Conservation (phyloP, 1,284 basidiomycete genomes). For the Veloboletus limbatus region DNA sequence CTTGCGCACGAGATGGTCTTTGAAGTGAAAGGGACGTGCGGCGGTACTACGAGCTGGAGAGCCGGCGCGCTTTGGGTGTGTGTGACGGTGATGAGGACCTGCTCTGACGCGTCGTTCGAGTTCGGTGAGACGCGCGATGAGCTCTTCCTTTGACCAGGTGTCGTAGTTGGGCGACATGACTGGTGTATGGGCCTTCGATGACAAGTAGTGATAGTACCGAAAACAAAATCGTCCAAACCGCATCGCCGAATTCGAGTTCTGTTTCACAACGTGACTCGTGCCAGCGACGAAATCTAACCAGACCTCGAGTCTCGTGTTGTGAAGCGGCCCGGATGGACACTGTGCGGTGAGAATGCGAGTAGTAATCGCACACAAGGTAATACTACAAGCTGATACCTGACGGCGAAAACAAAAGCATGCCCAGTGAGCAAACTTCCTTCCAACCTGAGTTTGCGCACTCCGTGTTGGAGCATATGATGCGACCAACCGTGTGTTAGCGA, state of each 20-base stretch:
- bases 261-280: no score
- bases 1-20: constrained; percentile 74
- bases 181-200: constrained; percentile 28
- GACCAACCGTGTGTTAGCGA: neutral
- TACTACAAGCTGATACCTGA: no score
- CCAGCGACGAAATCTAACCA: no score
- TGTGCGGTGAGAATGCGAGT: no score
- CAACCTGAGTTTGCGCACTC: no score
- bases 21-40: constrained; percentile 56
- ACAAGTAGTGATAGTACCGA: constrained; percentile 29
- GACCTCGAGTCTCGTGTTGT: no score
- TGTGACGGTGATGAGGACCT: constrained; percentile 3
- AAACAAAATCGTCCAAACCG: constrained; percentile 28
- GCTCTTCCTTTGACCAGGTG: constrained; percentile 62
- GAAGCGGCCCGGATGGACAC: no score
- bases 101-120: constrained; percentile 41
- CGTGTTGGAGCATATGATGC: no score
- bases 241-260: constrained; percentile 17
- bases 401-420: no score
- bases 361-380: no score
- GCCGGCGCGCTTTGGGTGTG: constrained; percentile 5
- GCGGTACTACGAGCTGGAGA: constrained; percentile 3
- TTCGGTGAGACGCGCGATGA: constrained; percentile 57
- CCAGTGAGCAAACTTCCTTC: no score
- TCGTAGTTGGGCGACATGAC: constrained; percentile 45